Conservation (phyloP, 208 protist species). For the Leishmania lainsoni region DNA sequence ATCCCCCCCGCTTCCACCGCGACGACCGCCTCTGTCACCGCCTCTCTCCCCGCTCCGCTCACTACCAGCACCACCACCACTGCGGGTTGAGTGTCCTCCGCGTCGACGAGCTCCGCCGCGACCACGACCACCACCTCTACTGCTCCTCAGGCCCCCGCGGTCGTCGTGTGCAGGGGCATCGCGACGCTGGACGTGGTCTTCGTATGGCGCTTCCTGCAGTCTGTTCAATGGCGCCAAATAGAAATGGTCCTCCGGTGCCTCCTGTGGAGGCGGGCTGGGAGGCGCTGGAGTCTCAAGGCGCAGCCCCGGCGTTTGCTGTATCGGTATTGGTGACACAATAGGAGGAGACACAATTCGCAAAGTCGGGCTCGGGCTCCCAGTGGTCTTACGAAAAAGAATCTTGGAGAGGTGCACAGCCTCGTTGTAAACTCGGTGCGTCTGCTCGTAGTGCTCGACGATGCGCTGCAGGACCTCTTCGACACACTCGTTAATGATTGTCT, state of each 20-base stretch:
- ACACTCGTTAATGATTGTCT: conserved; percentile 82
- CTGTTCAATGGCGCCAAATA: conserved; percentile 27
- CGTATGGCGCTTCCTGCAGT: conserved; percentile 12
- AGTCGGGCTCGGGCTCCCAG: conserved; percentile 65
- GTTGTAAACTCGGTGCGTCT: conserved; percentile 73
- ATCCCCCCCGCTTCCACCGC: conserved; percentile 11
- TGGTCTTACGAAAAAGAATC: conserved; percentile 88
- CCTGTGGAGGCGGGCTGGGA: conserved; percentile 55
- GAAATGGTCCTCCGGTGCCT: conserved; percentile 40
- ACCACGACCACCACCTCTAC: conserved; percentile 11
- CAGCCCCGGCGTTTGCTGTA: conserved; percentile 60
- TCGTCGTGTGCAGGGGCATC: conserved; percentile 10
- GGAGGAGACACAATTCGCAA: conserved; percentile 71
- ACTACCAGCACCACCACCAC: conserved; percentile 7
- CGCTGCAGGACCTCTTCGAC: conserved; percentile 80
- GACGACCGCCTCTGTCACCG: conserved; percentile 2
- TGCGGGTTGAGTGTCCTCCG: conserved; percentile 25
- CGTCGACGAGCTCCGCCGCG: conserved; percentile 27
- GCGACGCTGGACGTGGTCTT: conserved; percentile 5
- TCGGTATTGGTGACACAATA: conserved; percentile 71
- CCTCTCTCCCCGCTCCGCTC: conserved; percentile 3
- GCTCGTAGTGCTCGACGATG: conserved; percentile 70
- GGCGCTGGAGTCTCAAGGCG: conserved; percentile 36
- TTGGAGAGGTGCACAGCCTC: conserved; percentile 91
- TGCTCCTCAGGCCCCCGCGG: conserved; percentile 6